phyloP scores from a whole-genome alignment of 208 protist species.

The Trypanosoma boissoni region DNA sequence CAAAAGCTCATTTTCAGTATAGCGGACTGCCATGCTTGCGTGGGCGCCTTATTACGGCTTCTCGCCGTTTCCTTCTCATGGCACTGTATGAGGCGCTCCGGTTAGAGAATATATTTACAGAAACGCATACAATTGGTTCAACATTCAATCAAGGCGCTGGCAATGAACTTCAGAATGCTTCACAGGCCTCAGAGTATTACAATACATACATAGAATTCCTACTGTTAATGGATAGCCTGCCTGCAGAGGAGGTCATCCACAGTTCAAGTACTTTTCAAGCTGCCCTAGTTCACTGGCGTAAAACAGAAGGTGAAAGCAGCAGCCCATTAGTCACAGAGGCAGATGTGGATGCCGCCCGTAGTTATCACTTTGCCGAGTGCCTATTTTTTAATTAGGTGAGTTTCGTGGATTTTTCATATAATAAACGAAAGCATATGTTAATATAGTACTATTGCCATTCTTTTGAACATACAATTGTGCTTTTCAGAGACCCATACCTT shows the following conservation, averaged over 20 bases:
- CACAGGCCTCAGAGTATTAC: slow-evolving; percentile 32
- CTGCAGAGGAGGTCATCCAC: slow-evolving; percentile 12
- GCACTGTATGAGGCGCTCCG: slow-evolving; percentile 22
- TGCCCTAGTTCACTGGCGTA: background rate
- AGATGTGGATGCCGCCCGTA: slow-evolving; percentile 13
- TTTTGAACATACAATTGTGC: no score
- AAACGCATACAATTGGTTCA: background rate
- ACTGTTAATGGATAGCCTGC: slow-evolving; percentile 37
- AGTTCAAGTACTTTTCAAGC: slow-evolving; percentile 5
- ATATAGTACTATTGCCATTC: slow-evolving; percentile 1
- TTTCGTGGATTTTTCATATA: no score
- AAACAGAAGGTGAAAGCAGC: background rate
- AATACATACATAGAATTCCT: slow-evolving; percentile 41
- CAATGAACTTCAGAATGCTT: slow-evolving; percentile 5
- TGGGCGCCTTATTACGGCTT: slow-evolving; percentile 32
- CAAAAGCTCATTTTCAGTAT: background rate
- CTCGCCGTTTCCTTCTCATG: slow-evolving; percentile 23
- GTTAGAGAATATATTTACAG: background rate
- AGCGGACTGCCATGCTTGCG: no score
- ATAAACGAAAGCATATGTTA: background rate
- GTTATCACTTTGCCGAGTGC: slow-evolving; percentile 14
- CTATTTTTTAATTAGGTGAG: slow-evolving; percentile 9
- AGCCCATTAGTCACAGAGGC: slow-evolving; percentile 13
- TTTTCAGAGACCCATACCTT: no score
- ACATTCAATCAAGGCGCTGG: background rate